These are phyloP conservation scores for Ligustrum vulgare DNA, from an alignment of 257 asterid species.

Conservation along the genomic window DNA sequence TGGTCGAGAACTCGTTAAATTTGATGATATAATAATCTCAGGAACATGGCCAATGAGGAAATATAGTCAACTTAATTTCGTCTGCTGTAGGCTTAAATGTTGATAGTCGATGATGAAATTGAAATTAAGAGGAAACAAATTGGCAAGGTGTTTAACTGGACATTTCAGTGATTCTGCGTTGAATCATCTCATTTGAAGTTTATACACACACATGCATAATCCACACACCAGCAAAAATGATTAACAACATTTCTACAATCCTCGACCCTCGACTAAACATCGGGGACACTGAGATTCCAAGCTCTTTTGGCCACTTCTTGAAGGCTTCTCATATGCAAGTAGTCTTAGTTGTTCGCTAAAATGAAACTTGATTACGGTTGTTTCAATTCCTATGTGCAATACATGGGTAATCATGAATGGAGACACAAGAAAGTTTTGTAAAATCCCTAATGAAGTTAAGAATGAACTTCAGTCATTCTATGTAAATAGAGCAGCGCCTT, in stretches of 20 bases:
- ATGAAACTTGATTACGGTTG: too few relatives aligned
- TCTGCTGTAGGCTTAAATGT: neutral
- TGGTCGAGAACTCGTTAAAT: neutral
- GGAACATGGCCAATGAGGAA: neutral
- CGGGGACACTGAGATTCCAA: conserved; percentile 48
- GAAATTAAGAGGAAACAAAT: neutral
- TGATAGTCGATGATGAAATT: neutral
- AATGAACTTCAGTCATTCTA: conserved; percentile 66
- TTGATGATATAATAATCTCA: neutral
- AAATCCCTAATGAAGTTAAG: conserved; percentile 75
- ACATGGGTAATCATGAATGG: conserved; percentile 87
- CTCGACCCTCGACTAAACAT: conserved; percentile 45
- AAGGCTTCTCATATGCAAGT: conserved; percentile 23
- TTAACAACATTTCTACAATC: conserved; percentile 52
- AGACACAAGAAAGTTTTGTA: conserved; percentile 76
- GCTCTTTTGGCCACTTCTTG: conserved; percentile 57
- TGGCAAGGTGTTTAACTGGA: neutral
- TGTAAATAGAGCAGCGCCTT: conserved; percentile 45
- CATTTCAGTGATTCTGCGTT: neutral
- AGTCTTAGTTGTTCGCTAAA: too few relatives aligned
- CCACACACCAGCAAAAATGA: conserved; percentile 48
- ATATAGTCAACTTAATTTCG: neutral
- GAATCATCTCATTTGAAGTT: neutral
- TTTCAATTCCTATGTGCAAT: conserved; percentile 32
- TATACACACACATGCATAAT: neutral